phyloP scores from a whole-genome alignment of 2,329 filamentous ascomycete species.

The Hymenoscyphus fraxineus region DNA sequence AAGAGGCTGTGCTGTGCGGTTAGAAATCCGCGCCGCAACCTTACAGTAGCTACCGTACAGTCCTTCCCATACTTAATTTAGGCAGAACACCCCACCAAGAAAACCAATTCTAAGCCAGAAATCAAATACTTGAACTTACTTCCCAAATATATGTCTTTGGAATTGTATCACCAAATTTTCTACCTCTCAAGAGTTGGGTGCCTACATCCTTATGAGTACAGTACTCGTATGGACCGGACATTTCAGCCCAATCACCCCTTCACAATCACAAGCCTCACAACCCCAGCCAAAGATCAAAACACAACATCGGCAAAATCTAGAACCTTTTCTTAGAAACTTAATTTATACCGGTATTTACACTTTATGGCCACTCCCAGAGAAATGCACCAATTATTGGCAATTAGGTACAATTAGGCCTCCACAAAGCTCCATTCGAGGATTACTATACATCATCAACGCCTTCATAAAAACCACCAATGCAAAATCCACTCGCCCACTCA shows the following conservation, averaged over 20 bases:
- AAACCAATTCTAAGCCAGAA: neutral
- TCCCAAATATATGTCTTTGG: neutral
- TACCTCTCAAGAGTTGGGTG: neutral
- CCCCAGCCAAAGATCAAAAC: neutral
- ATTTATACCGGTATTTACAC: neutral
- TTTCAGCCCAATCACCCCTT: neutral
- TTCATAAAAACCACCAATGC: too few relatives aligned
- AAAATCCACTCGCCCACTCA: too few relatives aligned
- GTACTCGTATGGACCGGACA: neutral
- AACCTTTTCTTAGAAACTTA: neutral
- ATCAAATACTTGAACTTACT: neutral
- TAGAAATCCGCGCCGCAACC: neutral
- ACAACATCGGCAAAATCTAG: neutral
- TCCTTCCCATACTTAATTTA: neutral
- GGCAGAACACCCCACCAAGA: neutral
- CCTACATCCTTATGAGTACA: neutral
- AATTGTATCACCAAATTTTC: neutral
- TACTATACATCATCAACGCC: too few relatives aligned
- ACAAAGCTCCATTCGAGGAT: too few relatives aligned
- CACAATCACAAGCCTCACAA: neutral
- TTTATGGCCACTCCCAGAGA: neutral
- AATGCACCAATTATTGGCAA: neutral
- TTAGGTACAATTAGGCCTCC: neutral
- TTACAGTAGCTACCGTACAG: neutral
- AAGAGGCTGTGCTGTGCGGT: slow-evolving; percentile 1